A percentile compares a stretch with the other conserved stretches of the same genome.
Conservation (phyloP, 208 protist genomes). For the Phytomonas sp. region DNA sequence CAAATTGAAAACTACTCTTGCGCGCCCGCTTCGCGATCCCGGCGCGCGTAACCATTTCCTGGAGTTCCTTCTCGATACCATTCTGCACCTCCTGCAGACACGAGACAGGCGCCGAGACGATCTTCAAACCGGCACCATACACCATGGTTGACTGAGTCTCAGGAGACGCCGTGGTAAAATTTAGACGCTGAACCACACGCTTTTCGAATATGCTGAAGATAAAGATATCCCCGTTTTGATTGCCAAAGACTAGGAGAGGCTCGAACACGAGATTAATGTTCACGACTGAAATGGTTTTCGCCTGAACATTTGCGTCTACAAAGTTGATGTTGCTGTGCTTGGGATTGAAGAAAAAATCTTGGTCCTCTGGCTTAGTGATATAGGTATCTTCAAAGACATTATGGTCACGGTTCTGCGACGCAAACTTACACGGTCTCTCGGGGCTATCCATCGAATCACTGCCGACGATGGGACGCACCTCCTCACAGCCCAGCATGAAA, state of each 20-base stretch:
- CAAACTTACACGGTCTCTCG: not conserved
- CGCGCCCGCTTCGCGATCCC: constrained; percentile 30
- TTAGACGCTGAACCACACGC: constrained; percentile 63
- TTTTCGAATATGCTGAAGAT: constrained; percentile 62
- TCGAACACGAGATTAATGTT: constrained; percentile 68
- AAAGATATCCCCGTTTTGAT: constrained; percentile 75
- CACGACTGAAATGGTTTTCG: constrained; percentile 52
- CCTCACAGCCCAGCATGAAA: constrained; percentile 44
- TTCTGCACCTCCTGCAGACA: constrained; percentile 69
- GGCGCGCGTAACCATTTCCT: constrained; percentile 32
- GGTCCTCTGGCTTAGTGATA: constrained; percentile 12
- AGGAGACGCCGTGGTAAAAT: constrained; percentile 31
- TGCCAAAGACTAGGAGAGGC: constrained; percentile 78
- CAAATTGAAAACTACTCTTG: constrained; percentile 16
- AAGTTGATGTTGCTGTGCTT: constrained; percentile 22
- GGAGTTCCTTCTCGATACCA: constrained; percentile 52
- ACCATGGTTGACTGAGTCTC: constrained; percentile 16
- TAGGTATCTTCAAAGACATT: constrained; percentile 18
- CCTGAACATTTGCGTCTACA: constrained; percentile 66
- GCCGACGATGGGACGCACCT: constrained; percentile 14
- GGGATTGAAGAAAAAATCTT: constrained; percentile 18
- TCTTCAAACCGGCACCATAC: constrained; percentile 19
- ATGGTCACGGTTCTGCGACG: constrained; percentile 4
- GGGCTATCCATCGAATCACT: constrained; percentile 7
- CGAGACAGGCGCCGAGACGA: constrained; percentile 56